Percentiles rank a stretch among this genome's conserved stretches.
phyloP scores from a whole-genome alignment of 352 stramenopile species.

The Phytophthora aleatoria region DNA sequence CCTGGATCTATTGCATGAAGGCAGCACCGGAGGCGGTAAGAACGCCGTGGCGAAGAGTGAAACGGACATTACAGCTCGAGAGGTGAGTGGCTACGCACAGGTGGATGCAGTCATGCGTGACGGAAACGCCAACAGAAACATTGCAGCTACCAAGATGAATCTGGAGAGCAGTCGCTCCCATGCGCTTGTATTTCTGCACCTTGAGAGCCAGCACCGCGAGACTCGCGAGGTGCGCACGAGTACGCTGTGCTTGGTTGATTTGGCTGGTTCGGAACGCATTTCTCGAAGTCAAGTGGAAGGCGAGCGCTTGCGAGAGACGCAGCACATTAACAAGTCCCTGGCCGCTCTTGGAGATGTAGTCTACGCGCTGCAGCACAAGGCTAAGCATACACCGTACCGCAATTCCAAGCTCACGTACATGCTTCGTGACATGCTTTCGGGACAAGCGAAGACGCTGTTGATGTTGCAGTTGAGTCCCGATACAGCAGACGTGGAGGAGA shows the following conservation, averaged over 20 bases:
- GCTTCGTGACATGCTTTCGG: slow-evolving; percentile 91
- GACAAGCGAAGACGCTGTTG: slow-evolving; percentile 92
- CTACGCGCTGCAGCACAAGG: slow-evolving; percentile 89
- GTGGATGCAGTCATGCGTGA: slow-evolving; percentile 72
- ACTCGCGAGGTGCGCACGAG: slow-evolving; percentile 76
- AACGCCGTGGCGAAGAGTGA: slow-evolving; percentile 69
- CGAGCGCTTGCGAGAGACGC: slow-evolving; percentile 94
- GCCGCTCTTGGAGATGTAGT: slow-evolving; percentile 98
- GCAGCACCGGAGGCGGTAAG: slow-evolving; percentile 47
- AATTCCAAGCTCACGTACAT: slow-evolving; percentile 96
- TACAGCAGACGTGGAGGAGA: slow-evolving; percentile 81
- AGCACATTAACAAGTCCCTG: slow-evolving; percentile 99
- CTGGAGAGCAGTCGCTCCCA: slow-evolving; percentile 87
- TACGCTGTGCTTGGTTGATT: slow-evolving; percentile 97
- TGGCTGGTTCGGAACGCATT: slow-evolving; percentile 97
- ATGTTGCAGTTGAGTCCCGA: slow-evolving; percentile 92
- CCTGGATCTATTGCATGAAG: slow-evolving; percentile 81
- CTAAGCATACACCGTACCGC: slow-evolving; percentile 94
- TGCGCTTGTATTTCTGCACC: slow-evolving; percentile 79
- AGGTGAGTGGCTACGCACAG: slow-evolving; percentile 66
- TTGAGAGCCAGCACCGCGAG: slow-evolving; percentile 73
- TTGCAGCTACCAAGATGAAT: slow-evolving; percentile 87
- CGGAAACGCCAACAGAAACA: slow-evolving; percentile 83
- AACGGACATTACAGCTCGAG: slow-evolving; percentile 65
- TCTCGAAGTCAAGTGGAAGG: slow-evolving; percentile 83